Evolutionary conservation across 768 basidiomycete species (phyloP).

Genomic region (Phlegmacium glaucopus): DNA sequence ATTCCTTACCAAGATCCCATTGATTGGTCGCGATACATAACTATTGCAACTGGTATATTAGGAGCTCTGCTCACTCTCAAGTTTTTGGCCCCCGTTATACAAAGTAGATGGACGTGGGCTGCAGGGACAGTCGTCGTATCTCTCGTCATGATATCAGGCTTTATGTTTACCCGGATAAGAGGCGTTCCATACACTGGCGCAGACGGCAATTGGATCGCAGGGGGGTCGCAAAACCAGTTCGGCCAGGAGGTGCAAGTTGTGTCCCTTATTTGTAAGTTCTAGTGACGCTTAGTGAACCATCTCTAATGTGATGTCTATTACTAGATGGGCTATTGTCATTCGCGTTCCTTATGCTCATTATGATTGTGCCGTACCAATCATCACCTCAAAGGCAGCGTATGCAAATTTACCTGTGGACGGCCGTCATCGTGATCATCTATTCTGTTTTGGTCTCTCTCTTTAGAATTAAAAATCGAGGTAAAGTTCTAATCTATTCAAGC

Average conservation of each 20-base stretch:
- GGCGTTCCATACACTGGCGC: conserved; percentile 64
- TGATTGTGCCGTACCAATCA: conserved; percentile 75
- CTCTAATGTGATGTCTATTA: conserved; percentile 9
- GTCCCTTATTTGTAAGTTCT: conserved; percentile 73
- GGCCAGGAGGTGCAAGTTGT: conserved; percentile 93
- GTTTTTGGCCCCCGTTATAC: conserved; percentile 61
- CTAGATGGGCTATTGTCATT: conserved; percentile 83
- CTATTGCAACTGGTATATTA: conserved; percentile 42
- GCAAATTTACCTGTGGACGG: conserved; percentile 89
- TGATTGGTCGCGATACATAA: conserved; percentile 60
- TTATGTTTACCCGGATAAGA: conserved; percentile 96
- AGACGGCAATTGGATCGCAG: conserved; percentile 78
- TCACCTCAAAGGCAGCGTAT: conserved; percentile 74
- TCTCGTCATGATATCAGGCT: conserved; percentile 87
- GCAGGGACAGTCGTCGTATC: conserved; percentile 50
- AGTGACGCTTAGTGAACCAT: neutral
- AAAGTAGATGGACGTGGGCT: conserved; percentile 80
- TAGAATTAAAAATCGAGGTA: conserved; percentile 87
- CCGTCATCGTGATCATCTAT: conserved; percentile 78
- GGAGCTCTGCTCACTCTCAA: conserved; percentile 49
- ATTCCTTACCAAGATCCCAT: conserved; percentile 83
- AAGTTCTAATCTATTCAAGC: conserved; percentile 13
- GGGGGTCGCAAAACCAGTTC: conserved; percentile 85
- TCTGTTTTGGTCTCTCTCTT: conserved; percentile 85
- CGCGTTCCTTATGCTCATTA: conserved; percentile 74